Evolutionary conservation across 2,329 filamentous ascomycete species (phyloP).

Genomic region (Dryadomyces quercivorus): DNA sequence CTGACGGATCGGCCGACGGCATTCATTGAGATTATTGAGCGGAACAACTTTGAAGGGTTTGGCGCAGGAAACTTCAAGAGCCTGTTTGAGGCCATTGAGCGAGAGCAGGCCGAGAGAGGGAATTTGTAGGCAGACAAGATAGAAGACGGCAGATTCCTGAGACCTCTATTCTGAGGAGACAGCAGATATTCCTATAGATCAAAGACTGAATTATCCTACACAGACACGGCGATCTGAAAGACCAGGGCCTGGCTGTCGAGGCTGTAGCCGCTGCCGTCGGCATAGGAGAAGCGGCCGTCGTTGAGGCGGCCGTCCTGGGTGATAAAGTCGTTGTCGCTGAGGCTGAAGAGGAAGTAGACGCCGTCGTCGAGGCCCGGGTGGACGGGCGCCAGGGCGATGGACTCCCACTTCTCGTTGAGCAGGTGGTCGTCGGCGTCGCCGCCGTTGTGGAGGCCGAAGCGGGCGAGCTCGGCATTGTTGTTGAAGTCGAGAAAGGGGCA

Average conservation of each 20-base stretch:
- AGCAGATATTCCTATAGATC: too few relatives aligned
- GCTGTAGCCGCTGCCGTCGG: conserved; percentile 41
- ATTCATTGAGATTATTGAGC: conserved; percentile 92
- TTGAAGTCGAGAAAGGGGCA: conserved; percentile 60
- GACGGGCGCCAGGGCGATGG: conserved; percentile 48
- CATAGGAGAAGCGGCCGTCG: conserved; percentile 40
- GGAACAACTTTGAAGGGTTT: conserved; percentile 82
- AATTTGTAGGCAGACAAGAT: conserved; percentile 47
- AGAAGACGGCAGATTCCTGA: too few relatives aligned
- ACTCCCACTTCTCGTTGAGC: conserved; percentile 71
- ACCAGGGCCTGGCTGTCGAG: conserved; percentile 52
- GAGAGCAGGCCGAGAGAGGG: conserved; percentile 76
- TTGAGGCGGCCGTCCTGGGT: conserved; percentile 55
- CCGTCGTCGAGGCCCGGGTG: conserved; percentile 24
- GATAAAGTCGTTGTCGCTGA: conserved; percentile 66
- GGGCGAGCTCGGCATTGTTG: conserved; percentile 47
- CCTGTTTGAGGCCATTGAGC: conserved; percentile 87
- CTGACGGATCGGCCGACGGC: conserved; percentile 91
- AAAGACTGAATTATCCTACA: too few relatives aligned
- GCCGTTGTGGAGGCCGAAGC: conserved; percentile 58
- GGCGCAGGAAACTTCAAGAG: conserved; percentile 95
- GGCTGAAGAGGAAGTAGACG: conserved; percentile 55
- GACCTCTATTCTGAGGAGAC: too few relatives aligned
- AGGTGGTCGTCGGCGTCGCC: conserved; percentile 43
- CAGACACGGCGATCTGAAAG: conserved; percentile 33